Evolutionary conservation across 495 filamentous ascomycete species (phyloP).

Genomic region (Hypoxylon subgilvum): DNA sequence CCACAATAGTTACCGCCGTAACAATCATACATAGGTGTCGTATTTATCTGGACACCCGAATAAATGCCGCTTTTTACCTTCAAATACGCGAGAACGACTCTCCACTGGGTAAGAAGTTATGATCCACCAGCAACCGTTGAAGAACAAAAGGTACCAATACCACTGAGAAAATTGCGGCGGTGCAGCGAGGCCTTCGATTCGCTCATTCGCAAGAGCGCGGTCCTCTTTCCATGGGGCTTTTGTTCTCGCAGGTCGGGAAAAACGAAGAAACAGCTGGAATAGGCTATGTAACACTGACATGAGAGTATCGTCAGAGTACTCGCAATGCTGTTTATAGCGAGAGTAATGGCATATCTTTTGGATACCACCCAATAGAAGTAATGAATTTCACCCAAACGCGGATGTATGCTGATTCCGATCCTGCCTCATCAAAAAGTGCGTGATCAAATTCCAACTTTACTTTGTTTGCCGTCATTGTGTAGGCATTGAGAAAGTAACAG

Average conservation of each 20-base stretch:
- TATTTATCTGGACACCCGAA: slow-evolving; percentile 43
- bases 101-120: slow-evolving; percentile 41
- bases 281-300: too few species aligned
- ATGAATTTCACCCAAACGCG: slow-evolving; percentile 38
- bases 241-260: slow-evolving; percentile 55
- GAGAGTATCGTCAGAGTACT: background rate
- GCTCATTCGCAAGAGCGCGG: slow-evolving; percentile 27
- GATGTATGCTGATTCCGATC: too few species aligned
- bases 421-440: too few species aligned
- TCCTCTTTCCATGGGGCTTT: slow-evolving; percentile 29
- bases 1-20: slow-evolving; percentile 44
- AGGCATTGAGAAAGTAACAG: too few species aligned
- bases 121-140: slow-evolving; percentile 44
- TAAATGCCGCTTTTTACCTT: slow-evolving; percentile 45
- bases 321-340: slow-evolving; percentile 50
- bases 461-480: too few species aligned
- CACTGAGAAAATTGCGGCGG: slow-evolving; percentile 30
- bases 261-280: slow-evolving; percentile 46
- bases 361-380: slow-evolving; percentile 41
- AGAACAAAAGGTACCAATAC: slow-evolving; percentile 41
- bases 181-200: slow-evolving; percentile 18
- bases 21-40: slow-evolving; percentile 47
- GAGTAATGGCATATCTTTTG: slow-evolving; percentile 46
- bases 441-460: too few species aligned
- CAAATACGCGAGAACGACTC: slow-evolving; percentile 41